These are phyloP conservation scores for Nasturtium officinale DNA, from an alignment of 345 rosid genomes.

Conservation along the genomic window DNA sequence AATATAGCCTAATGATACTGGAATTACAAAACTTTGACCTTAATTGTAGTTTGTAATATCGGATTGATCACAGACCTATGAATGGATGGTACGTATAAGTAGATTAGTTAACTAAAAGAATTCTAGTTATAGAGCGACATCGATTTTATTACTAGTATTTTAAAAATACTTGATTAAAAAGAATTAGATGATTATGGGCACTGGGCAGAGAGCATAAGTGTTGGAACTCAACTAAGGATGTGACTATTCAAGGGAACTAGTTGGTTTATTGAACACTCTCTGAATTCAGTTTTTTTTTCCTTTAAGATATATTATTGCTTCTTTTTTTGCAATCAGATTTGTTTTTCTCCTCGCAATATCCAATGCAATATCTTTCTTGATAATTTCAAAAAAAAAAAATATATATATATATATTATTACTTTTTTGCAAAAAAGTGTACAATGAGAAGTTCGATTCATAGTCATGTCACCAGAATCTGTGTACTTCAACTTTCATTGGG, in stretches of 20 bases:
- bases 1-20: constrained; percentile 11
- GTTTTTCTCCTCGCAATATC: constrained; percentile 22
- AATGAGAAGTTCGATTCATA: constrained; percentile 19
- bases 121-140: constrained; percentile 22
- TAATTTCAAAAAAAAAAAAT: background rate
- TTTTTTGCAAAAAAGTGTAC: constrained; percentile 18
- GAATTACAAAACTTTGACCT: background rate
- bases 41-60: constrained; percentile 25
- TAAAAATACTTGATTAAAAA: background rate
- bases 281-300: background rate
- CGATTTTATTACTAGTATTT: constrained; percentile 7
- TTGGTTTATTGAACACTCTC: background rate
- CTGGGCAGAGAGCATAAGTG: constrained; percentile 29
- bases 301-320: background rate
- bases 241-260: constrained; percentile 24
- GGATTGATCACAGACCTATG: constrained; percentile 27
- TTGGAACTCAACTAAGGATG: constrained; percentile 40
- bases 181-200: constrained; percentile 22
- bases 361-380: constrained; percentile 38
- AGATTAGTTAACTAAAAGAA: constrained; percentile 1
- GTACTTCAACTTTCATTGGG: constrained; percentile 33
- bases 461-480: constrained; percentile 35
- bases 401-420: too few species aligned
- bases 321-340: background rate
- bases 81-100: constrained; percentile 21